Conservation (phyloP, 257 asterid genomes). For the Solanum boliviense region DNA sequence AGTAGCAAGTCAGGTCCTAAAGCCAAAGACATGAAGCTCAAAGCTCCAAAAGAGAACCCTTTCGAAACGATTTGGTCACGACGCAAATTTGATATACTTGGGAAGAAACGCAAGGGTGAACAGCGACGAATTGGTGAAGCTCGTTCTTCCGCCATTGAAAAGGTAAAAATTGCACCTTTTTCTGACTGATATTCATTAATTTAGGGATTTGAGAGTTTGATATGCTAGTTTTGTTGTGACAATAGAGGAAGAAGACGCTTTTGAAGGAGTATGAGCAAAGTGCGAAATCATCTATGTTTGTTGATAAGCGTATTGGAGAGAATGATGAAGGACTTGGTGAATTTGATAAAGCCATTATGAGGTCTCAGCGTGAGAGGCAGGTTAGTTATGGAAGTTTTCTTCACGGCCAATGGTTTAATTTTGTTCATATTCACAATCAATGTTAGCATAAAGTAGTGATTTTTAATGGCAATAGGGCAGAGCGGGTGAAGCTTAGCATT, state of each 20-base stretch:
- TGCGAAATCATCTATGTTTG: slow-evolving; percentile 57
- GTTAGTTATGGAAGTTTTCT: slow-evolving; percentile 11
- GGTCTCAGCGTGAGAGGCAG: slow-evolving; percentile 90
- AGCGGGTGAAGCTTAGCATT: background rate
- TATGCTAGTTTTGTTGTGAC: slow-evolving; percentile 8
- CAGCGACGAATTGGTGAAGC: slow-evolving; percentile 83
- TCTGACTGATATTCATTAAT: background rate
- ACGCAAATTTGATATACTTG: slow-evolving; percentile 66
- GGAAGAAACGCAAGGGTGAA: slow-evolving; percentile 79
- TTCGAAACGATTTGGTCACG: slow-evolving; percentile 91
- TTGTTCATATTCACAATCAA: background rate
- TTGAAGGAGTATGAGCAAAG: slow-evolving; percentile 83
- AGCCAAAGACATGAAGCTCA: slow-evolving; percentile 47
- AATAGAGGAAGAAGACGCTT: slow-evolving; percentile 85
- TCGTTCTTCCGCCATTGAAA: slow-evolving; percentile 71
- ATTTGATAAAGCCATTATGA: slow-evolving; percentile 74
- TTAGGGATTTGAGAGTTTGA: background rate
- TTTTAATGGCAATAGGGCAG: background rate
- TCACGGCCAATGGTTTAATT: background rate
- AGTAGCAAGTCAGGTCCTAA: slow-evolving; percentile 43
- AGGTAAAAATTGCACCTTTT: slow-evolving; percentile 24
- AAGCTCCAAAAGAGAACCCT: slow-evolving; percentile 51
- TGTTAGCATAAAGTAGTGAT: background rate
- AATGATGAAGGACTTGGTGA: slow-evolving; percentile 66
- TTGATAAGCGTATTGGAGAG: slow-evolving; percentile 93